Evolutionary conservation across 2,329 filamentous ascomycete species (phyloP).

Genomic region (Penicillium sclerotiorum): DNA sequence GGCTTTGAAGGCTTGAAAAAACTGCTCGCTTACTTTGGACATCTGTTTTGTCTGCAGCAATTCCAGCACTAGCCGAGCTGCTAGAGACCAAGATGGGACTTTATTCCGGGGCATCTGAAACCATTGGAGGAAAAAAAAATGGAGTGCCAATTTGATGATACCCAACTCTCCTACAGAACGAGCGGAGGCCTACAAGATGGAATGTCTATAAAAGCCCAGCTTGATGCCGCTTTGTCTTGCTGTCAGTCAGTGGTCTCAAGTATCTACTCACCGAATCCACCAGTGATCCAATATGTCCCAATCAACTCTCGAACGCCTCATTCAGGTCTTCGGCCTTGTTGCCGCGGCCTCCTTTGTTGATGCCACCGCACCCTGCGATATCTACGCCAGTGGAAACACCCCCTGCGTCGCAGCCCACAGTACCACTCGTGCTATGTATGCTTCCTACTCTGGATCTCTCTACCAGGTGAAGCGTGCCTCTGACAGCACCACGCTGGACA

Average conservation of each 20-base stretch:
- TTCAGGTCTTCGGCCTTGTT: neutral
- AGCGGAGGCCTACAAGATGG: no score
- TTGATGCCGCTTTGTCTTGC: no score
- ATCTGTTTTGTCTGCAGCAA: no score
- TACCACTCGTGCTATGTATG: slow-evolving; percentile 65
- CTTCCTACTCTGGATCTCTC: slow-evolving; percentile 54
- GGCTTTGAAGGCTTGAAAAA: no score
- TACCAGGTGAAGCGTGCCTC: slow-evolving; percentile 64
- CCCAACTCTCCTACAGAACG: no score
- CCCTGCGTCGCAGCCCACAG: slow-evolving; percentile 66
- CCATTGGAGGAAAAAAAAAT: neutral
- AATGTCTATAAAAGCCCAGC: no score
- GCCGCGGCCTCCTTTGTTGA: slow-evolving; percentile 29
- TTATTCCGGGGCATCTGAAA: neutral
- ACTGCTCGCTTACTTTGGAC: no score
- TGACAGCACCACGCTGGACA: slow-evolving; percentile 49
- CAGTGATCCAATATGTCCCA: neutral
- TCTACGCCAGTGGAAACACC: slow-evolving; percentile 61
- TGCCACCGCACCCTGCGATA: slow-evolving; percentile 65
- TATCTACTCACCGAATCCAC: neutral
- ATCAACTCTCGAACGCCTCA: neutral
- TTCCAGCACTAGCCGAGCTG: neutral
- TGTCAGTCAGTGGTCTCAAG: no score
- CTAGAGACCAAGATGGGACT: neutral
- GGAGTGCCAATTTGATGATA: no score